phyloP scores from a whole-genome alignment of 225 moss, liverwort and hornwort genomes.

The Ulota crispa region DNA sequence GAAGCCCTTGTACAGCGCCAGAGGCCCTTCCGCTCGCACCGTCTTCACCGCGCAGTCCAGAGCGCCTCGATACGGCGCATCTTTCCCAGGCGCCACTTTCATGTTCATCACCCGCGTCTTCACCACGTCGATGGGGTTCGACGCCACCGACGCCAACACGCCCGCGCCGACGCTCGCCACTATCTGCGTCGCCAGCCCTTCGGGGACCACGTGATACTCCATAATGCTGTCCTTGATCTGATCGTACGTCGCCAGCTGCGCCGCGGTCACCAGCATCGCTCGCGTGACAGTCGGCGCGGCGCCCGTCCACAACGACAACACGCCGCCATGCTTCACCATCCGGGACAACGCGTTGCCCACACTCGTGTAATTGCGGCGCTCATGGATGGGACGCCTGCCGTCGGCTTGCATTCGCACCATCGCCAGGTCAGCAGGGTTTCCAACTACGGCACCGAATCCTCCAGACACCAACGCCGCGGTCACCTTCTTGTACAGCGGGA shows the following conservation, averaged over 20 bases:
- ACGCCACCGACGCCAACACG: conserved; percentile 64
- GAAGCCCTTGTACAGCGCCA: conserved; percentile 89
- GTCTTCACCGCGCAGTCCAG: conserved; percentile 84
- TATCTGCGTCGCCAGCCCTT: conserved; percentile 67
- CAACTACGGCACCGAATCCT: conserved; percentile 64
- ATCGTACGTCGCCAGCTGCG: conserved; percentile 88
- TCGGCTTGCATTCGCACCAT: conserved; percentile 97
- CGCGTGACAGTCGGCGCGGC: conserved; percentile 72
- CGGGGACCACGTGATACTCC: conserved; percentile 32
- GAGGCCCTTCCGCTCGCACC: conserved; percentile 62
- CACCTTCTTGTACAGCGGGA: conserved; percentile 67
- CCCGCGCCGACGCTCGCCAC: conserved; percentile 72
- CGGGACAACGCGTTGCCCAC: conserved; percentile 67
- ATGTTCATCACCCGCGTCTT: conserved; percentile 92
- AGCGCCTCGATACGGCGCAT: conserved; percentile 65
- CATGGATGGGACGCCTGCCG: conserved; percentile 51
- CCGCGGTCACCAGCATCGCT: conserved; percentile 84
- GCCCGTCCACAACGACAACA: conserved; percentile 72
- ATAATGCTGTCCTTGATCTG: conserved; percentile 70
- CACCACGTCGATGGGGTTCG: conserved; percentile 85
- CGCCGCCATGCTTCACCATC: conserved; percentile 66
- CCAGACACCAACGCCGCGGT: conserved; percentile 66
- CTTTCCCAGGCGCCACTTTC: conserved; percentile 56
- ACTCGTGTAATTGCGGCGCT: conserved; percentile 66
- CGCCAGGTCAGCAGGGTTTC: conserved; percentile 82